Evolutionary conservation across 2,329 filamentous ascomycete genomes (phyloP), one percentile per base, ranked within the genome.

Genomic region (Stachybotrys elegans): DNA sequence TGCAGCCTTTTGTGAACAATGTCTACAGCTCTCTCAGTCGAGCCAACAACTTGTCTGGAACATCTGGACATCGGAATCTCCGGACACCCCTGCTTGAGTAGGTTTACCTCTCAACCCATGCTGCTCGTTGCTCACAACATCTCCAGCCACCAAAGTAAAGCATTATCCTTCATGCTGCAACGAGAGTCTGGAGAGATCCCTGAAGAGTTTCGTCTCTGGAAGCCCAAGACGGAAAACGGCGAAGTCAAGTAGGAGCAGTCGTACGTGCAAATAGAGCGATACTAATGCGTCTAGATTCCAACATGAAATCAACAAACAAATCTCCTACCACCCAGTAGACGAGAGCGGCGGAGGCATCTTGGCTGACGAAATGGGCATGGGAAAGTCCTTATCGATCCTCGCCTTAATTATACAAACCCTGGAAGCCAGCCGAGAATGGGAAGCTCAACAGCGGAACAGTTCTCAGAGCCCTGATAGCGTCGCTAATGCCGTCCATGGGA

Each of bases 301-400:
- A 0, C 69, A 72, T 46, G 50, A 48, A 14, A 66, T 75, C 44
- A 73, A 69, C 4, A 66, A 61, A 13, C 54, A 50, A 1, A 59
- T 70, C 62, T 29, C 46, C 2, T 16, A 22, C 1, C 43, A 48
- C 2, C 47, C 5, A 1, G 62, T 60, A 0, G 56, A 63, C 3
- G 63, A 68, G 44, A 60, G 42, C 21, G 65, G 63, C 0, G 65
- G 65, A 1, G 75, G 74, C 0, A 73, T 82, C n/a, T 51, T 81
- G 2, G 77, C 77, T 0, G 78, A 82, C 51, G 77, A 81, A 46
- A 81, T 81, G 77, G 78, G 78, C 0, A 69, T 81, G 63, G 78
- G 78, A 1, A 82, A 82, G 51, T 72, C 77, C 0, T 61, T 79
- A 6, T 73, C 73, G 3, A 69, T 75, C 0, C 63, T 81, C 9